Evolutionary conservation across 1,139 yeast species (phyloP), one percentile per base, ranked within the genome.

Genomic region (Arxiozyma slooffiae): DNA sequence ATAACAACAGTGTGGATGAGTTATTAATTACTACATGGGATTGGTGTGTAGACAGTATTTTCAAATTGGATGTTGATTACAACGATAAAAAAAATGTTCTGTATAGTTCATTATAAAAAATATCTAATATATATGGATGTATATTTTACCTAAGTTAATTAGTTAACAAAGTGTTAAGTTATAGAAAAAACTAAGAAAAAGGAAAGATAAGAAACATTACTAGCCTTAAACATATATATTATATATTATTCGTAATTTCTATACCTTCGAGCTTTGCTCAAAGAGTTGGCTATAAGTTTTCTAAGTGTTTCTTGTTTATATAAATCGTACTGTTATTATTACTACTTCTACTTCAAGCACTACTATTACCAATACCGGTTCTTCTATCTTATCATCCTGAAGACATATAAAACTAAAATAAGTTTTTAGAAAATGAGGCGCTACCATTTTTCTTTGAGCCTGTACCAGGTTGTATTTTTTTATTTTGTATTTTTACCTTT

Each of bases 41-140:
- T 44, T 59, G 63, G 63, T 59, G 63, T 48, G 63, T 59, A 14
- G 50, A 57, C 9, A 48, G 52, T 46, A 58, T 59, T 36, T 59
- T 59, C 46, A 51, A 44, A 3, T 48, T 59, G 38, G 55, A 57
- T 4, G 52, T 55, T n/a, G 49, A 53, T 23, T 53, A 51, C 24
- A 41, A 40, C 7, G 38, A 41, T 4, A 50, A 44, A 21, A 39
- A 44, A 34, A 30, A 48, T 45, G 50, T 48, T 7, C 30, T 49
- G 20, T 51, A 37, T 21, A 38, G 24, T n/a, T 47, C 48, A 16
- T 37, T 52, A 11, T 38, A 41, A 44, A n/a, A 17, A 11, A 30
- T 4, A 26, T 18, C 14, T 44, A 38, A 23, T 18, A 11, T 30
- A 30, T 20, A 22, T 39, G 17, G 24, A 38, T 41, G n/a, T 3